Evolutionary conservation across 352 stramenopile species (phyloP), one percentile per base, ranked within the genome.

Genomic region (Pythium plurisporium): DNA sequence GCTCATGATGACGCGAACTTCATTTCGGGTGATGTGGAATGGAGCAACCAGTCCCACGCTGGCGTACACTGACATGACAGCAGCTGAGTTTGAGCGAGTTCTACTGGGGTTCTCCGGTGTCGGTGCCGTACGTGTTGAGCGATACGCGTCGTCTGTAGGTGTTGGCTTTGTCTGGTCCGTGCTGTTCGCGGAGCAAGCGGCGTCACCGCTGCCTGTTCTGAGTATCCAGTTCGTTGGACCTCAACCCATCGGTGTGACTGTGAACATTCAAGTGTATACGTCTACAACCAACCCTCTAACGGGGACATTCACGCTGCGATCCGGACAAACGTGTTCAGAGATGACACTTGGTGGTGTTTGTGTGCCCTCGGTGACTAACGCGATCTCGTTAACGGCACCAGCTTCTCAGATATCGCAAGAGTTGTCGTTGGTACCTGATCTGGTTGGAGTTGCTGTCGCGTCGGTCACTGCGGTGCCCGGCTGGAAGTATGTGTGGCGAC

Each of bases 301-400:
- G 55, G 86, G 86, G 4, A 62, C 60, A n/a, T 93, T 92, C 56
- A 62, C 44, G 11, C 36, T 95, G 6, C 36, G 66, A 44, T 94
- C 74, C 58, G 79, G 79, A 9, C 56, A 86, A 48, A 47, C 27
- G 0, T 96, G 86, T 59, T 61, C 54, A 0, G 76, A 90, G 30
- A 40, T 86, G 27, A 78, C 72, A 0, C 46, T 86, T 29, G 70
- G 74, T 1, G 60, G 70, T 3, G 69, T 74, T 27, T 95, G 82
- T 45, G 64, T 56, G 15, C 55, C 61, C 38, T 76, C 78, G 25
- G 22, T 63, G 50, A 93, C 76, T 14, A 44, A 46, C 31, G 25
- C 43, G 4, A 51, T 94, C 20, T 33, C 65, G 19, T 76, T 76
- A 48, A 74, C 67, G 60, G 76, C 77, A 12, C 72, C 70, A 20